Conservation (phyloP, 805 yeast genomes). For the Metschnikowia koreensis region DNA sequence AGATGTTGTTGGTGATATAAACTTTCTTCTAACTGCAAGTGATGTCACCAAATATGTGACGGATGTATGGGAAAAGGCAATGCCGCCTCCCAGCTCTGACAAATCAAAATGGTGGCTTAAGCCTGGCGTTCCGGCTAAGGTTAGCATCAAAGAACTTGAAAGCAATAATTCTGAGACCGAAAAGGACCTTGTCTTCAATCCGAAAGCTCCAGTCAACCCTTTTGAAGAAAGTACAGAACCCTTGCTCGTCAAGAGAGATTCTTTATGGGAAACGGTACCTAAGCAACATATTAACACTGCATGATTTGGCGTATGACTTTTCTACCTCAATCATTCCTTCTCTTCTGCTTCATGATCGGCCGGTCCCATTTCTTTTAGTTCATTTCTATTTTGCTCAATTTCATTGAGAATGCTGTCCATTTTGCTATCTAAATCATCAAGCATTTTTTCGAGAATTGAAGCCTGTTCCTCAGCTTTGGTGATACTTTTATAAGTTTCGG, state of each 20-base stretch:
- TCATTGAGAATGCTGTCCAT: slow-evolving; percentile 57
- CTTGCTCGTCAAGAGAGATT: slow-evolving; percentile 43
- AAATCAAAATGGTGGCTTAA: slow-evolving; percentile 89
- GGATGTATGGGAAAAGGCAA: slow-evolving; percentile 35
- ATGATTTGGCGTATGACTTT: neutral
- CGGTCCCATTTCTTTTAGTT: neutral
- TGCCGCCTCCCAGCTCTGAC: slow-evolving; percentile 91
- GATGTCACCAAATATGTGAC: slow-evolving; percentile 26
- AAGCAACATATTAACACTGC: neutral
- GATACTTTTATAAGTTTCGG: slow-evolving; percentile 58
- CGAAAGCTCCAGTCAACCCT: slow-evolving; percentile 70
- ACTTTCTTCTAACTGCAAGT: slow-evolving; percentile 32
- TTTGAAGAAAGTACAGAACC: slow-evolving; percentile 53
- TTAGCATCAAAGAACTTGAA: slow-evolving; percentile 48
- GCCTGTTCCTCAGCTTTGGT: slow-evolving; percentile 67
- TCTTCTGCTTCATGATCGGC: neutral
- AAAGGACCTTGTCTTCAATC: slow-evolving; percentile 54
- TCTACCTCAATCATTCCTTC: neutral
- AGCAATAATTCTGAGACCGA: slow-evolving; percentile 19
- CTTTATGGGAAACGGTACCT: slow-evolving; percentile 11
- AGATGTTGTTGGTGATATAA: slow-evolving; percentile 45
- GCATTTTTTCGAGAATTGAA: slow-evolving; percentile 59
- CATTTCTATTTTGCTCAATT: slow-evolving; percentile 31
- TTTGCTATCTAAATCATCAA: slow-evolving; percentile 63
- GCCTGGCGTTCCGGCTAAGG: slow-evolving; percentile 71